Evolutionary conservation across 2,329 filamentous ascomycete species (phyloP).

Genomic region (Penicillium sclerotiorum): DNA sequence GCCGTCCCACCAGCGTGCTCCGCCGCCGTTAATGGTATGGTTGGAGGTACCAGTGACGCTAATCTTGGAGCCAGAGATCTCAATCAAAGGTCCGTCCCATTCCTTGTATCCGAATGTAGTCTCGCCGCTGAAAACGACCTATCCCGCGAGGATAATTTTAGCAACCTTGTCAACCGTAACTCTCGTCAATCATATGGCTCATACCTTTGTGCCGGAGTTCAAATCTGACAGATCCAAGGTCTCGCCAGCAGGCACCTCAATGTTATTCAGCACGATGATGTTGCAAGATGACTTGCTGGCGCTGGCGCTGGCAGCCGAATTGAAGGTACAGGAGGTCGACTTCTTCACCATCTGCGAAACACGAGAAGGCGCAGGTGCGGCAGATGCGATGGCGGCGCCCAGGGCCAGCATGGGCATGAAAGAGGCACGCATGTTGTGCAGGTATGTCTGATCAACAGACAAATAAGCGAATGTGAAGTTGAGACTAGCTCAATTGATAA

Average conservation of each 20-base stretch:
- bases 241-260: conserved; percentile 18
- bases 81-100: conserved; percentile 67
- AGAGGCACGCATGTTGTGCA: conserved; percentile 24
- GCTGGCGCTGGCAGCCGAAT: conserved; percentile 51
- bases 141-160: neutral
- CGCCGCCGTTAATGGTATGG: conserved; percentile 59
- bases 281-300: conserved; percentile 56
- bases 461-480: conserved; percentile 13
- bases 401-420: conserved; percentile 22
- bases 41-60: conserved; percentile 57
- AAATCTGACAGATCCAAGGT: conserved; percentile 17
- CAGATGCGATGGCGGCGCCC: conserved; percentile 23
- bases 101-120: conserved; percentile 70
- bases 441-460: conserved; percentile 27
- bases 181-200: neutral
- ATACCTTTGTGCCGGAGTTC: conserved; percentile 15
- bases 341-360: conserved; percentile 25
- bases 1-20: conserved; percentile 35
- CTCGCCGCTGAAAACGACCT: conserved; percentile 65
- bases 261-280: conserved; percentile 46
- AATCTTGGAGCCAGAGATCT: conserved; percentile 60
- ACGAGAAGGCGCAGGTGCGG: conserved; percentile 26
- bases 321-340: conserved; percentile 58
- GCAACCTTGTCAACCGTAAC: neutral
- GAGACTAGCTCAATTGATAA: conserved; percentile 12